These are phyloP conservation scores for Curvularia spicifera DNA, from an alignment of 2,329 filamentous ascomycete genomes.

Conservation along the genomic window DNA sequence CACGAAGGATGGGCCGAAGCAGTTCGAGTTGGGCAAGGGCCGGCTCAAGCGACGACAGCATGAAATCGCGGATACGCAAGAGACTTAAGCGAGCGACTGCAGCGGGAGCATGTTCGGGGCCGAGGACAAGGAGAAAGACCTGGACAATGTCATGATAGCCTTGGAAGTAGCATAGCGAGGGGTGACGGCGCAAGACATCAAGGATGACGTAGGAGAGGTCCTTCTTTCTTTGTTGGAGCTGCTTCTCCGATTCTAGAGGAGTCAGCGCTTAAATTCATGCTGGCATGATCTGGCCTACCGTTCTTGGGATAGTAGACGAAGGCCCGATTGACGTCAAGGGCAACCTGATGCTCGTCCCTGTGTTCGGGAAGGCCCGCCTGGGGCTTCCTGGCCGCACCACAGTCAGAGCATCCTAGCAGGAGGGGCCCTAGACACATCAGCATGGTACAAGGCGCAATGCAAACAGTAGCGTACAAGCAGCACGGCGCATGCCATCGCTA, in stretches of 20 bases:
- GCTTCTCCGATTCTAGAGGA: slow-evolving; percentile 71
- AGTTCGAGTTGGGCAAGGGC: slow-evolving; percentile 85
- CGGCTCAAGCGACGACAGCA: slow-evolving; percentile 85
- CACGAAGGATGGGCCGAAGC: slow-evolving; percentile 79
- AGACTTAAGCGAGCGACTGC: slow-evolving; percentile 83
- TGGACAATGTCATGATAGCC: slow-evolving; percentile 99
- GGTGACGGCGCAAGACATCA: slow-evolving; percentile 78
- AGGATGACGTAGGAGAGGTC: slow-evolving; percentile 83
- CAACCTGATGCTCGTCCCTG: slow-evolving; percentile 86
- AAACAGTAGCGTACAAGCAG: slow-evolving; percentile 70
- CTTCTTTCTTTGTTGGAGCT: slow-evolving; percentile 72
- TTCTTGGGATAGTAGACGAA: slow-evolving; percentile 90
- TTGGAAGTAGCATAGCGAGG: slow-evolving; percentile 93
- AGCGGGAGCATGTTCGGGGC: slow-evolving; percentile 63
- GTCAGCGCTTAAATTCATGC: slow-evolving; percentile 17
- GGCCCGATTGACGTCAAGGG: slow-evolving; percentile 91
- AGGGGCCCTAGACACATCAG: slow-evolving; percentile 65
- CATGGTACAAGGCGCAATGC: slow-evolving; percentile 6
- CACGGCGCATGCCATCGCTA: slow-evolving; percentile 65
- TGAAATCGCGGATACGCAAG: slow-evolving; percentile 93
- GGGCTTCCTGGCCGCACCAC: slow-evolving; percentile 29
- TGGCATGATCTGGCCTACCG: slow-evolving; percentile 59
- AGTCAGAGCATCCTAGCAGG: slow-evolving; percentile 51
- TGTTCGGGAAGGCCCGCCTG: slow-evolving; percentile 76
- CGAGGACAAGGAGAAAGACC: slow-evolving; percentile 87